These are phyloP conservation scores for Bryoglossum gracile DNA, from an alignment of 495 filamentous ascomycete species.

Conservation along the genomic window DNA sequence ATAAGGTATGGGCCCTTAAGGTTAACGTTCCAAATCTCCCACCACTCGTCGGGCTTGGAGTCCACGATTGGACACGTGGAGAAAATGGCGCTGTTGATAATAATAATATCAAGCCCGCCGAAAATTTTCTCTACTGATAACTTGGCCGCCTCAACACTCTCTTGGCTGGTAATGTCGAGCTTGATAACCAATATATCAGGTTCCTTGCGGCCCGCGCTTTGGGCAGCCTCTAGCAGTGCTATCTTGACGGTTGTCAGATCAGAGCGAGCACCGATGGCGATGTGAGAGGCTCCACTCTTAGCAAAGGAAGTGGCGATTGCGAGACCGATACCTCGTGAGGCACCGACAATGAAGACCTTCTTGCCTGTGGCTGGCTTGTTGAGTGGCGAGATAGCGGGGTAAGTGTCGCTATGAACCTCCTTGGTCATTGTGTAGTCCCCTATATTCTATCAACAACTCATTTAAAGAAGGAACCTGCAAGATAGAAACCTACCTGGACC, in stretches of 20 bases:
- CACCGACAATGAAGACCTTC: conserved; percentile 42
- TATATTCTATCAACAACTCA: neutral
- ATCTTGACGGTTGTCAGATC: conserved; percentile 24
- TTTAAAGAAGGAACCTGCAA: neutral
- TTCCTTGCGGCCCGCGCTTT: conserved; percentile 23
- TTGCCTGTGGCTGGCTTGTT: conserved; percentile 9
- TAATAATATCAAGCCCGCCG: conserved; percentile 46
- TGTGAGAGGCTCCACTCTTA: conserved; percentile 29
- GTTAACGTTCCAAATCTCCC: conserved; percentile 35
- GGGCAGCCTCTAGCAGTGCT: conserved; percentile 32
- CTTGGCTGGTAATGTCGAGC: conserved; percentile 39
- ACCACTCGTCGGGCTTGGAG: conserved; percentile 27
- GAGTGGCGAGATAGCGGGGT: conserved; percentile 7
- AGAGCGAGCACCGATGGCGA: conserved; percentile 38
- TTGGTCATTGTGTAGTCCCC: conserved; percentile 11
- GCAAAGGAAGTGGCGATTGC: conserved; percentile 39
- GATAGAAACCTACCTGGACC: conserved; percentile 3
- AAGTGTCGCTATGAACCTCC: conserved; percentile 9
- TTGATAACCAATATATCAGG: conserved; percentile 28
- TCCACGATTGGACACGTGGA: conserved; percentile 31
- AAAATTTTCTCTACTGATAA: conserved; percentile 26
- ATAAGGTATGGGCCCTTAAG: conserved; percentile 37
- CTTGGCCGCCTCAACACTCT: conserved; percentile 33
- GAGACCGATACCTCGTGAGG: conserved; percentile 39
- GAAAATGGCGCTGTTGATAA: conserved; percentile 52